Percentiles rank a stretch among this genome's conserved stretches.
These are phyloP conservation scores for Thielaviopsis populi DNA, from an alignment of 2,329 filamentous ascomycete genomes.

Conservation along the genomic window DNA sequence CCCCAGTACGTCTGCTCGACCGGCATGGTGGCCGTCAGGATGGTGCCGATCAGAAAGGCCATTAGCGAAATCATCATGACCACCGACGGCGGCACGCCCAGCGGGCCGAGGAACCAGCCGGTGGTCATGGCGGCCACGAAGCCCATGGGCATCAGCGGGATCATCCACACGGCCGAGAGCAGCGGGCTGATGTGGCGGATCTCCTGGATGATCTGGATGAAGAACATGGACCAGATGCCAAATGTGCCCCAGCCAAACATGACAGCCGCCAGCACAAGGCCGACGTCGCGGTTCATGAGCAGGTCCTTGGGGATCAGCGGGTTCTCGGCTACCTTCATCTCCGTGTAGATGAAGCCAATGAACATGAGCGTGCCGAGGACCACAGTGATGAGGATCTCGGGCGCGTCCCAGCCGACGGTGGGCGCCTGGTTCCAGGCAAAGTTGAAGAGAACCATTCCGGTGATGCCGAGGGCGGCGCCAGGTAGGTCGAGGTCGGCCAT, in stretches of 20 bases:
- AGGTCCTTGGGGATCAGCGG: constrained; percentile 46
- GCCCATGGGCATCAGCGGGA: constrained; percentile 31
- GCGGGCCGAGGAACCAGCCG: constrained; percentile 28
- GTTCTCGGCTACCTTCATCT: constrained; percentile 29
- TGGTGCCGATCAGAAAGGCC: constrained; percentile 30
- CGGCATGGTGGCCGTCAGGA: constrained; percentile 34
- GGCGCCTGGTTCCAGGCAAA: constrained; percentile 54
- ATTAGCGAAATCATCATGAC: constrained; percentile 32
- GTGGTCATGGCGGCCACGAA: constrained; percentile 31
- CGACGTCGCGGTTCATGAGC: constrained; percentile 15
- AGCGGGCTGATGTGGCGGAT: constrained; percentile 30
- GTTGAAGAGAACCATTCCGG: constrained; percentile 45
- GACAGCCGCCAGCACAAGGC: constrained; percentile 35
- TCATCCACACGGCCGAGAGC: constrained; percentile 30
- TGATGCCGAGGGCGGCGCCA: constrained; percentile 33
- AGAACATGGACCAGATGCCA: constrained; percentile 39
- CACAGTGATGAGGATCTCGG: constrained; percentile 42
- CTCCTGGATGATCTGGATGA: constrained; percentile 34
- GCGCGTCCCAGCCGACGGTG: constrained; percentile 40
- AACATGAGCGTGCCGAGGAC: constrained; percentile 42
- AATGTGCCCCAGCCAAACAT: constrained; percentile 40
- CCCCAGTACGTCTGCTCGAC: constrained; percentile 47
- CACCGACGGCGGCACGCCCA: constrained; percentile 24
- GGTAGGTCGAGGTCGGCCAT: constrained; percentile 26
- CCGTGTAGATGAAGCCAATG: constrained; percentile 40